Conservation (phyloP, 1,284 basidiomycete species). For the Cutaneotrichosporon cutaneum region DNA sequence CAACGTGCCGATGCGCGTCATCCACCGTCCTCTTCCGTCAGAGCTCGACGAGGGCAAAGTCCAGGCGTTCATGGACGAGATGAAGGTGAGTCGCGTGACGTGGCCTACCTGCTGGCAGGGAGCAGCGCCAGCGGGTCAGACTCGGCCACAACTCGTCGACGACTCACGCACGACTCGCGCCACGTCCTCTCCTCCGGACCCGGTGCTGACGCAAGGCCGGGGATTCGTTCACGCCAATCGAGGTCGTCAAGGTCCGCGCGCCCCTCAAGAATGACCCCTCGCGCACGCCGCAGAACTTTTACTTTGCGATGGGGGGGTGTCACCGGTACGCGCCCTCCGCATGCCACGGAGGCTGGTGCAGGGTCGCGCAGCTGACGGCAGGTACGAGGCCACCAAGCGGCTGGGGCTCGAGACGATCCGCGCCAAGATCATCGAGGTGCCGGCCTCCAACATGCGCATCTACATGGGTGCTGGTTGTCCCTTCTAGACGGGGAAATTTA, state of each 20-base stretch:
- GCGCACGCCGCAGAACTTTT: constrained; percentile 41
- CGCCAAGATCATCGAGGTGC: constrained; percentile 52
- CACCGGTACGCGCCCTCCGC: constrained; percentile 33
- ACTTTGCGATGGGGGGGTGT: constrained; percentile 54
- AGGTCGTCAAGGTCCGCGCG: constrained; percentile 49
- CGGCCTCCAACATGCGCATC: constrained; percentile 46
- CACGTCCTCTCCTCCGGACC: background rate
- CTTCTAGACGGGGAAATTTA: constrained; percentile 32
- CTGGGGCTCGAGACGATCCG: constrained; percentile 47
- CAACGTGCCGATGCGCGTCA: constrained; percentile 51
- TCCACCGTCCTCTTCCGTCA: constrained; percentile 51
- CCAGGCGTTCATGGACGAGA: constrained; percentile 51
- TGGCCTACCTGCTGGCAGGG: background rate
- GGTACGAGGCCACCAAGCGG: constrained; percentile 53
- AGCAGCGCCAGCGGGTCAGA: background rate
- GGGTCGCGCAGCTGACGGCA: constrained; percentile 8
- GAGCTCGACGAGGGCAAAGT: constrained; percentile 53
- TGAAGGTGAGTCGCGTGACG: constrained; percentile 40
- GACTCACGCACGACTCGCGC: background rate
- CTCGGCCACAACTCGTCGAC: background rate
- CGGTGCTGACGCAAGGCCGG: constrained; percentile 38
- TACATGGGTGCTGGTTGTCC: constrained; percentile 52
- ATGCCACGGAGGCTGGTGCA: background rate
- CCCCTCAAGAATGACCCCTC: constrained; percentile 39
- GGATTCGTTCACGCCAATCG: constrained; percentile 53